These are phyloP conservation scores for Oryza nivara DNA, from an alignment of 176 grass and related monocot genomes.

Conservation along the genomic window DNA sequence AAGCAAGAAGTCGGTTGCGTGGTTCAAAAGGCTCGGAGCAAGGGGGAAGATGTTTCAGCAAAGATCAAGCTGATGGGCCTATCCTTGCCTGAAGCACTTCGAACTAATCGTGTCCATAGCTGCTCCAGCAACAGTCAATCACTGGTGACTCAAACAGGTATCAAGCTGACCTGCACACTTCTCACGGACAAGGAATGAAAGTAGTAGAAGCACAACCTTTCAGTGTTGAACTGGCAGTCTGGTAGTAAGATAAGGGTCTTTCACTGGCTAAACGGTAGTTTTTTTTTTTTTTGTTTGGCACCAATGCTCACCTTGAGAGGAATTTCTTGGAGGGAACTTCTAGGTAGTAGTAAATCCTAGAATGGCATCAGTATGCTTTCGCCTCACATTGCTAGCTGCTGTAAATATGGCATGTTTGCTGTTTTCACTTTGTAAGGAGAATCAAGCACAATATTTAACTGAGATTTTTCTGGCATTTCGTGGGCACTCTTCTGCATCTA, in stretches of 20 bases:
- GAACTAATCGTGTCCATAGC: conserved; percentile 1
- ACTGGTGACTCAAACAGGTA: conserved; percentile 7
- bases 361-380: conserved; percentile 27
- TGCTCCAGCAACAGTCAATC: conserved; percentile 21
- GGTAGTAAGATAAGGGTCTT: conserved; percentile 12
- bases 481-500: neutral
- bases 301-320: neutral
- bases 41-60: conserved; percentile 38
- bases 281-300: neutral
- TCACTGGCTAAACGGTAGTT: neutral
- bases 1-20: conserved; percentile 3
- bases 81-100: conserved; percentile 36
- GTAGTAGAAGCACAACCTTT: neutral
- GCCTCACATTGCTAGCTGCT: conserved; percentile 7
- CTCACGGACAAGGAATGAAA: conserved; percentile 33
- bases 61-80: conserved; percentile 35
- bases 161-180: conserved; percentile 39
- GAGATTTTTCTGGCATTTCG: neutral
- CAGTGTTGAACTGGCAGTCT: neutral
- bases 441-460: neutral
- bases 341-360: conserved; percentile 24
- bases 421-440: conserved; percentile 15
- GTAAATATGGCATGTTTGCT: conserved; percentile 39
- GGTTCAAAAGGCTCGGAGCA: conserved; percentile 7
- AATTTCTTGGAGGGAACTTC: neutral